Percentiles rank a stretch among this genome's conserved stretches.
Evolutionary conservation across 148 eudicot species (phyloP).

Genomic region (Bassia scoparia): DNA sequence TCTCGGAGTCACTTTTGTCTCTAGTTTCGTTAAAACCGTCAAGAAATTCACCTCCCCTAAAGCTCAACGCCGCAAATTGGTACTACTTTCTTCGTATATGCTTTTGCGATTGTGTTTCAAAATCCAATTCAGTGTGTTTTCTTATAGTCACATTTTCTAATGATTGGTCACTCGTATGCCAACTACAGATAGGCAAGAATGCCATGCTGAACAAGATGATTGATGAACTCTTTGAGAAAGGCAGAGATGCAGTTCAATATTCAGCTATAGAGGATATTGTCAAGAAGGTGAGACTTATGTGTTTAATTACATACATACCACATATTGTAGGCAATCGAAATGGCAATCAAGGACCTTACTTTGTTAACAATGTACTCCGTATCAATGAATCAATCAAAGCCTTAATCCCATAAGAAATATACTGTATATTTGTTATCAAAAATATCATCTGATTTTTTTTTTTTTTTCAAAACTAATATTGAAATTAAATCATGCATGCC

Average conservation of each 20-base stretch:
- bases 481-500: too few relatives aligned
- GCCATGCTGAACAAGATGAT: conserved; percentile 64
- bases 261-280: conserved; percentile 51
- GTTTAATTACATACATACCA: not conserved
- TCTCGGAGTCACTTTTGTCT: conserved; percentile 36
- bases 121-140: not conserved
- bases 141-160: not conserved
- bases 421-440: too few relatives aligned
- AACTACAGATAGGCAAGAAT: conserved; percentile 72
- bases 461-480: too few relatives aligned
- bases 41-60: conserved; percentile 62
- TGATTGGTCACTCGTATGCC: not conserved
- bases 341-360: not conserved
- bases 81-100: conserved; percentile 2
- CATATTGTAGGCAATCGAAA: not conserved
- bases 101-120: not conserved
- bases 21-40: conserved; percentile 59
- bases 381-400: too few relatives aligned
- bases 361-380: too few relatives aligned
- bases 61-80: conserved; percentile 63
- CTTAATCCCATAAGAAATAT: too few relatives aligned
- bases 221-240: conserved; percentile 66
- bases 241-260: conserved; percentile 43
- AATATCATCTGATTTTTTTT: too few relatives aligned
- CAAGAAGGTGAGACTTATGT: conserved; percentile 53